These are phyloP conservation scores for Pseudocercospora macadamiae DNA, from an alignment of 2,329 filamentous ascomycete genomes.

Conservation along the genomic window DNA sequence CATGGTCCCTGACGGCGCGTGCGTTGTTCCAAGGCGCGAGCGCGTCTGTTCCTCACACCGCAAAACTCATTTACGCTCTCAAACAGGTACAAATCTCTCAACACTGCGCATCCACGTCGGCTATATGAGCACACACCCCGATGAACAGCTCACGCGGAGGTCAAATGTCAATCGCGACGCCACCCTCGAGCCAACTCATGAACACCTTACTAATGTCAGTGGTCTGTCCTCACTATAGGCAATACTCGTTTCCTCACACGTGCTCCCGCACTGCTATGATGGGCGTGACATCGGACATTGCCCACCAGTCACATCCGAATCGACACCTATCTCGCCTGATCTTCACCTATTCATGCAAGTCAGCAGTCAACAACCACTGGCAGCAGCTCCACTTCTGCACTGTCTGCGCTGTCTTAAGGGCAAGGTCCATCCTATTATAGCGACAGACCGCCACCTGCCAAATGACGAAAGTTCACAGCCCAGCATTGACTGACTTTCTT, in stretches of 20 bases:
- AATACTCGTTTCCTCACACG: neutral
- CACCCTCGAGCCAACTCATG: neutral
- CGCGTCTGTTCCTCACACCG: neutral
- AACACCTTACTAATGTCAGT: neutral
- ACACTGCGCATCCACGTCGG: constrained; percentile 13
- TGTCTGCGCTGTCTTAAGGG: constrained; percentile 8
- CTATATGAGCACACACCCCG: constrained; percentile 7
- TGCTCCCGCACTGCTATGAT: neutral
- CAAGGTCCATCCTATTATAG: neutral
- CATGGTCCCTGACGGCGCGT: neutral
- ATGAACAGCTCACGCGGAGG: neutral
- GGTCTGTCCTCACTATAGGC: neutral
- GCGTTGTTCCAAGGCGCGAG: constrained; percentile 1
- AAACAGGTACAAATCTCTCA: constrained; percentile 10
- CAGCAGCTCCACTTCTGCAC: neutral
- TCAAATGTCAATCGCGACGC: constrained; percentile 1
- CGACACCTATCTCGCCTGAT: neutral
- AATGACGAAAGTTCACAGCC: neutral
- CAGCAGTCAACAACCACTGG: neutral
- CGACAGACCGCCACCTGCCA: constrained; percentile 4
- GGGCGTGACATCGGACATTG: neutral
- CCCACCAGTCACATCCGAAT: neutral
- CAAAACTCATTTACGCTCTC: neutral
- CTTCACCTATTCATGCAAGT: neutral
- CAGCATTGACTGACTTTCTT: neutral